These are phyloP conservation scores for Colletotrichum neosansevieriae DNA, from an alignment of 2,329 filamentous ascomycete species.

Conservation along the genomic window DNA sequence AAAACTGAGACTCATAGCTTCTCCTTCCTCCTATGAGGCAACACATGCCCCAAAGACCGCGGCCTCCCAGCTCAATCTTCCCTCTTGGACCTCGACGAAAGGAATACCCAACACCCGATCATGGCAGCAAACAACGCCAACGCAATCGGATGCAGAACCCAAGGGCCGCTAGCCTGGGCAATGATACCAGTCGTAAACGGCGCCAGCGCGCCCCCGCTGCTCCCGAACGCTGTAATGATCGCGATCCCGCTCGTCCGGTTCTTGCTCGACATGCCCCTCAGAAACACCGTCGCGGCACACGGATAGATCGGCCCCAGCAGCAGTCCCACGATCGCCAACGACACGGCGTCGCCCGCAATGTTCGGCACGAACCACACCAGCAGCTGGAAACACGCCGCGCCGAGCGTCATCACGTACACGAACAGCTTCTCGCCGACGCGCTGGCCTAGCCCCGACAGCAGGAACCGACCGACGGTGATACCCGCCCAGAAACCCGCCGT, in stretches of 20 bases:
- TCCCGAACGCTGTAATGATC: slow-evolving; percentile 78
- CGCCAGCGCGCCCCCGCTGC: slow-evolving; percentile 74
- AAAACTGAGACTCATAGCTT: too few relatives aligned
- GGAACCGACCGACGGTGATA: slow-evolving; percentile 81
- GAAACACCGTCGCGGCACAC: slow-evolving; percentile 74
- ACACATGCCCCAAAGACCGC: too few relatives aligned
- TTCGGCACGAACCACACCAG: slow-evolving; percentile 84
- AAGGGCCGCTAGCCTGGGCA: slow-evolving; percentile 72
- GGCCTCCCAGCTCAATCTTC: background rate
- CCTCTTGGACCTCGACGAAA: slow-evolving; percentile 16
- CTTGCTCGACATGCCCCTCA: slow-evolving; percentile 69
- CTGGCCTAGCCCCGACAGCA: slow-evolving; percentile 75
- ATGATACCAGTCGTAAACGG: slow-evolving; percentile 75
- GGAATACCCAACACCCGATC: slow-evolving; percentile 68
- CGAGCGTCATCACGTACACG: slow-evolving; percentile 72
- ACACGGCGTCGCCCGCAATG: slow-evolving; percentile 77
- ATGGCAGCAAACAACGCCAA: slow-evolving; percentile 75
- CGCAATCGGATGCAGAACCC: slow-evolving; percentile 75
- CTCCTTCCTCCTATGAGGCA: too few relatives aligned
- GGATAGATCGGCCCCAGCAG: slow-evolving; percentile 85
- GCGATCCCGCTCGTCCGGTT: slow-evolving; percentile 74
- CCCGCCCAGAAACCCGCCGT: slow-evolving; percentile 79
- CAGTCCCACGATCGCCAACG: slow-evolving; percentile 78
- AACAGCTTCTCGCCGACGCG: slow-evolving; percentile 77
- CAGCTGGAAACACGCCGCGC: slow-evolving; percentile 76